Percentiles rank a stretch among this genome's conserved stretches.
phyloP scores from a whole-genome alignment of 2,329 filamentous ascomycete genomes.

The Aspergillus tamarii region DNA sequence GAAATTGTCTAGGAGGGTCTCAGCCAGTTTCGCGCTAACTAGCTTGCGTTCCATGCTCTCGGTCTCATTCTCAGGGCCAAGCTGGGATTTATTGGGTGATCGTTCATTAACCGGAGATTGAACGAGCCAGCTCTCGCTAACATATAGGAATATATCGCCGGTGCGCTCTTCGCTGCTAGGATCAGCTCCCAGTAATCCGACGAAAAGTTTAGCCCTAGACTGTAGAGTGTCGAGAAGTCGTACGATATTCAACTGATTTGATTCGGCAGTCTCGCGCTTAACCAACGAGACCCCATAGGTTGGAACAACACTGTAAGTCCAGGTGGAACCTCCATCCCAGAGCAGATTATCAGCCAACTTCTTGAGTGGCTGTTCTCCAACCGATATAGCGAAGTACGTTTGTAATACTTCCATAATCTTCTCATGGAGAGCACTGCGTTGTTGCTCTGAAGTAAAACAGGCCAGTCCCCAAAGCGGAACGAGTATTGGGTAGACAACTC shows the following conservation, averaged over 20 bases:
- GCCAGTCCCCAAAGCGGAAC: conserved; percentile 47
- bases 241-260: conserved; percentile 32
- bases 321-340: conserved; percentile 43
- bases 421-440: conserved; percentile 30
- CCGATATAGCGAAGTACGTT: conserved; percentile 47
- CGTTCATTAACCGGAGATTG: conserved; percentile 20
- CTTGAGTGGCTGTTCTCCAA: conserved; percentile 37
- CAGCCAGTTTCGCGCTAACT: conserved; percentile 45
- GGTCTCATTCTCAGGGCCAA: conserved; percentile 24
- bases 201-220: conserved; percentile 41
- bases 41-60: conserved; percentile 39
- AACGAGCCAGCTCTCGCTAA: conserved; percentile 47
- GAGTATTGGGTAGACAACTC: conserved; percentile 43
- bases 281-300: conserved; percentile 30
- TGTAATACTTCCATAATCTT: conserved; percentile 38
- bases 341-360: conserved; percentile 46
- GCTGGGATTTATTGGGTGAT: conserved; percentile 15
- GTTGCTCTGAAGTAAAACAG: conserved; percentile 40
- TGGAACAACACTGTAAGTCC: conserved; percentile 36
- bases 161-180: conserved; percentile 45
- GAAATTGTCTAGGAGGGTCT: conserved; percentile 46
- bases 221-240: conserved; percentile 40
- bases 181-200: conserved; percentile 41
- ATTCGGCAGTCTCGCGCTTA: conserved; percentile 23
- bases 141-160: conserved; percentile 47